phyloP scores from a whole-genome alignment of 1,284 basidiomycete species.

The Thecaphora thlaspeos region DNA sequence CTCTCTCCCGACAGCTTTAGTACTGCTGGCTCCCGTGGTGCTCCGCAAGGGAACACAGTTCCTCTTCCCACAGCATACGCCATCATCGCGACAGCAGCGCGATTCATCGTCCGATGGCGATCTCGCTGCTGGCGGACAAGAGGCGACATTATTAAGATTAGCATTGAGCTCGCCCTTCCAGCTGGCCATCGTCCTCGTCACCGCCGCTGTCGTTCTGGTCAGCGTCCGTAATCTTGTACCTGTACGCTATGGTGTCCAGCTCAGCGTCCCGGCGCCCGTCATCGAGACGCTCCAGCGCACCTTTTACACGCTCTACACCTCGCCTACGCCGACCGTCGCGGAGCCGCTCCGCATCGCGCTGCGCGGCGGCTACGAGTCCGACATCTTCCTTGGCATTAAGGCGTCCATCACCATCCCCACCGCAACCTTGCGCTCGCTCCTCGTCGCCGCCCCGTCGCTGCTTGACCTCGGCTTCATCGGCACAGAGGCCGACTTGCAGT shows the following conservation, averaged over 20 bases:
- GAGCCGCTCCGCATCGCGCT: conserved; percentile 18
- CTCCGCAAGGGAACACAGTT: too few species aligned
- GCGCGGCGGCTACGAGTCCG: conserved; percentile 23
- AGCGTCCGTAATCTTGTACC: conserved; percentile 22
- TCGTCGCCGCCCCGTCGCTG: conserved; percentile 12
- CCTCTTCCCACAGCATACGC: too few species aligned
- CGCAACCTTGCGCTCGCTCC: conserved; percentile 16
- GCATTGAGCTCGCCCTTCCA: too few species aligned
- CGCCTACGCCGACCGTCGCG: conserved; percentile 1
- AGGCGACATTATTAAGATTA: too few species aligned
- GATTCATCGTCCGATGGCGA: too few species aligned
- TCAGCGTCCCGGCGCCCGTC: conserved; percentile 10
- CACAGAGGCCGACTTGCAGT: conserved; percentile 15
- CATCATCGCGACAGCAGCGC: too few species aligned
- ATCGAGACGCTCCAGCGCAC: too few species aligned
- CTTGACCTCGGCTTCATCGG: conserved; percentile 13
- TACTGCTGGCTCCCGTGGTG: too few species aligned
- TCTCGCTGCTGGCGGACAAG: too few species aligned
- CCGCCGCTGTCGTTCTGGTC: conserved; percentile 9
- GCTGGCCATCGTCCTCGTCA: conserved; percentile 3
- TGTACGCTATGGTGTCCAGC: conserved; percentile 19
- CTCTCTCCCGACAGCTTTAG: too few species aligned
- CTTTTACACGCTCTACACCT: conserved; percentile 8
- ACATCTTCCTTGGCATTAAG: conserved; percentile 23
- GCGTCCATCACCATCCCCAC: conserved; percentile 32